Evolutionary conservation across 2,329 filamentous ascomycete species (phyloP).

Genomic region (Aspergillus ochraceoroseus): DNA sequence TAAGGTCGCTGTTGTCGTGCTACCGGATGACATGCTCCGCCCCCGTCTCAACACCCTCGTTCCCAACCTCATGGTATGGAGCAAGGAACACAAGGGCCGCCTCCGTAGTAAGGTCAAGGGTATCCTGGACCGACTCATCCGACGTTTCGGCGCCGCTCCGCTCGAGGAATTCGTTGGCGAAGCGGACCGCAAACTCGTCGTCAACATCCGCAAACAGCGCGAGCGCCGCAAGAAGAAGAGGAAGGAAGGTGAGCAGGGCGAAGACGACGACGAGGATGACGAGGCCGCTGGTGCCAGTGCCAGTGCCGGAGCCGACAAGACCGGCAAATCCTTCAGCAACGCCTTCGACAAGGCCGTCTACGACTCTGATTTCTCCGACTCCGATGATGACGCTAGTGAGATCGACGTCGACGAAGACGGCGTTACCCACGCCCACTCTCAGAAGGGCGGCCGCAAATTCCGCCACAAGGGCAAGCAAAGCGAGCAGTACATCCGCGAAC

Average conservation of each 20-base stretch:
- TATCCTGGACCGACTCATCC: constrained; percentile 89
- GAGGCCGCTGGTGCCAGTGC: constrained; percentile 30
- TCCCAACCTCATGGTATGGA: constrained; percentile 91
- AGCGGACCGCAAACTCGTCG: constrained; percentile 79
- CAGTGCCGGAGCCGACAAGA: constrained; percentile 41
- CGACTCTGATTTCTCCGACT: constrained; percentile 89
- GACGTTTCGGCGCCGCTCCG: constrained; percentile 77
- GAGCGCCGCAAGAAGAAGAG: constrained; percentile 89
- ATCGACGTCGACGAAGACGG: constrained; percentile 40
- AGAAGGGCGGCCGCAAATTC: constrained; percentile 46
- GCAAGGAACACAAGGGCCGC: constrained; percentile 95
- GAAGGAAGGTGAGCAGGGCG: constrained; percentile 58
- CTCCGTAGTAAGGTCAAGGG: constrained; percentile 98
- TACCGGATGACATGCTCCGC: constrained; percentile 73
- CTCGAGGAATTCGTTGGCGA: constrained; percentile 80
- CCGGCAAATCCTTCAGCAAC: constrained; percentile 17
- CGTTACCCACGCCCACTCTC: constrained; percentile 32
- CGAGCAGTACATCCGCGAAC: constrained; percentile 80
- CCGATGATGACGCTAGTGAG: constrained; percentile 54
- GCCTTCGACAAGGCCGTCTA: constrained; percentile 47
- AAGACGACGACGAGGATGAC: constrained; percentile 52
- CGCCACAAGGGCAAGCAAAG: constrained; percentile 47
- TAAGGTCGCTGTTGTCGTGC: constrained; percentile 85
- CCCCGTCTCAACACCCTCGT: constrained; percentile 72
- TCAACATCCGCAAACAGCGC: constrained; percentile 92